Conservation (phyloP, 768 basidiomycete species). For the Panaeolus cyanescens region DNA sequence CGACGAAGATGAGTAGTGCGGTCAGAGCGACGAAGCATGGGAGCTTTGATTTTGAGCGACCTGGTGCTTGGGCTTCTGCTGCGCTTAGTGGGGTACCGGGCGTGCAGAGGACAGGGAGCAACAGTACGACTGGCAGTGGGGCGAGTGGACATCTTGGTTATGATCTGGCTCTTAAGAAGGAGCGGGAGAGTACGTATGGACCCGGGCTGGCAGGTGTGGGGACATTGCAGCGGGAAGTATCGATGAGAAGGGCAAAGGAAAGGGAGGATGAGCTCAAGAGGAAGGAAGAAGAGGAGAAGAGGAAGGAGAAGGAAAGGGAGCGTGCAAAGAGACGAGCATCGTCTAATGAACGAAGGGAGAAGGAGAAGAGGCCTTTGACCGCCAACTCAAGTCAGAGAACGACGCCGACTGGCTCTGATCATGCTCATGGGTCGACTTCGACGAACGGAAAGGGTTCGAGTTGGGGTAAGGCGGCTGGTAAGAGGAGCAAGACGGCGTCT, state of each 20-base stretch:
- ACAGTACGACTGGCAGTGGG: constrained; percentile 28
- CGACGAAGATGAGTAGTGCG: constrained; percentile 26
- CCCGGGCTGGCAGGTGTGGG: constrained; percentile 48
- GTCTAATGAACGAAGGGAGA: constrained; percentile 9
- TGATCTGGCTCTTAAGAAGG: constrained; percentile 9
- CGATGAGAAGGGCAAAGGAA: constrained; percentile 40
- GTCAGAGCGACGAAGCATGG: constrained; percentile 61
- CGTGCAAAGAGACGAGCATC: constrained; percentile 19
- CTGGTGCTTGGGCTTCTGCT: constrained; percentile 42
- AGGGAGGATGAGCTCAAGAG: constrained; percentile 32
- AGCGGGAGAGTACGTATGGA: constrained; percentile 39
- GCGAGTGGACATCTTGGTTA: not conserved
- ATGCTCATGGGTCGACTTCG: constrained; percentile 11
- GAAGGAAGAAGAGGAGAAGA: constrained; percentile 23
- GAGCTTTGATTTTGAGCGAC: constrained; percentile 78
- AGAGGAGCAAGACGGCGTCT: constrained; percentile 21
- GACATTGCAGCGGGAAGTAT: constrained; percentile 42
- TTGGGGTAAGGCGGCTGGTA: constrained; percentile 52
- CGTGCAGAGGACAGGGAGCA: constrained; percentile 50
- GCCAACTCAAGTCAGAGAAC: constrained; percentile 6
- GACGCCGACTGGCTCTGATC: constrained; percentile 4
- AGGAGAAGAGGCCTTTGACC: constrained; percentile 13
- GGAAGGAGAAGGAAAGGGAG: constrained; percentile 27
- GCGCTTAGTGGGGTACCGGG: too few relatives aligned
- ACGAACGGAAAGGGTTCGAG: constrained; percentile 50